These are phyloP conservation scores for Nelumbo lutea DNA, from an alignment of 164 flowering plant genomes.

Conservation along the genomic window DNA sequence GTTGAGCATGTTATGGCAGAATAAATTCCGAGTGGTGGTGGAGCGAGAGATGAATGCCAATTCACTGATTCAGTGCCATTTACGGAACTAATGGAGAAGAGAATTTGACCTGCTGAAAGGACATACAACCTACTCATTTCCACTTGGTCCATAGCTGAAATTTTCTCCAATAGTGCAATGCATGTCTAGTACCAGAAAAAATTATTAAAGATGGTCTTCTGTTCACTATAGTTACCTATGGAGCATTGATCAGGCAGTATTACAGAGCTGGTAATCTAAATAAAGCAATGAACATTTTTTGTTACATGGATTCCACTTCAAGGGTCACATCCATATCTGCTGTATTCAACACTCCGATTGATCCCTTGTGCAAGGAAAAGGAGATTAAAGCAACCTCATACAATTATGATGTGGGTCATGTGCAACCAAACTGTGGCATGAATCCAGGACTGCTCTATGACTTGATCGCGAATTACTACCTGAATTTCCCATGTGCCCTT, in stretches of 20 bases:
- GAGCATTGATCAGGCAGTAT: conserved; percentile 65
- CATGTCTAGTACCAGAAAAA: conserved; percentile 35
- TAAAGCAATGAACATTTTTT: conserved; percentile 64
- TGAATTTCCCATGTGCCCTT: too few species aligned
- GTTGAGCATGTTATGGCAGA: too few species aligned
- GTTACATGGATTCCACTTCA: conserved; percentile 35
- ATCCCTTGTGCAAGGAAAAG: conserved; percentile 44
- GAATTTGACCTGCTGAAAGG: conserved; percentile 45
- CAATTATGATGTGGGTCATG: too few species aligned
- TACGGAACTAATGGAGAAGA: conserved; percentile 52
- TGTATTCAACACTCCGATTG: conserved; percentile 72
- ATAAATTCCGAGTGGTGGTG: too few species aligned
- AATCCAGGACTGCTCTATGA: too few species aligned
- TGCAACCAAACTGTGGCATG: too few species aligned
- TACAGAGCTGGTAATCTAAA: conserved; percentile 44
- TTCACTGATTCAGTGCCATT: too few species aligned
- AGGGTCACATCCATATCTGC: conserved; percentile 57
- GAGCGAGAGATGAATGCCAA: too few species aligned
- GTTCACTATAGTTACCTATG: conserved; percentile 70
- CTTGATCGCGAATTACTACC: too few species aligned
- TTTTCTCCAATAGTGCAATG: conserved; percentile 39
- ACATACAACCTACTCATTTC: conserved; percentile 78
- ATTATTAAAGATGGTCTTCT: conserved; percentile 46
- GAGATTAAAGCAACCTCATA: conserved; percentile 38
- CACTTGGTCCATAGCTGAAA: conserved; percentile 45